A percentile compares a stretch with the other conserved stretches of the same genome.
Evolutionary conservation across 345 rosid species (phyloP).

Genomic region (Passiflora organensis): DNA sequence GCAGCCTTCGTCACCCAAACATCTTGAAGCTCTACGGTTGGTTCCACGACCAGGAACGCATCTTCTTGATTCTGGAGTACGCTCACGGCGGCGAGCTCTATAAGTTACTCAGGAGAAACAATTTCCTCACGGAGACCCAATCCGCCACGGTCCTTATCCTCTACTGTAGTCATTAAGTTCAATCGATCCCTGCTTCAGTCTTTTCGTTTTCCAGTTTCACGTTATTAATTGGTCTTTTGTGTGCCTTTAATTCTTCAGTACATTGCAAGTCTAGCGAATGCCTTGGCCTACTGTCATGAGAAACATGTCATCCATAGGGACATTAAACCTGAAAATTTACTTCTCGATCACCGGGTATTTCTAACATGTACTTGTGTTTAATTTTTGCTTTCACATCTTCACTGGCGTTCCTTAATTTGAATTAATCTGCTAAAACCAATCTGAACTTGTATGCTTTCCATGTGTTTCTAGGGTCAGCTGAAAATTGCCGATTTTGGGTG

Average conservation of each 20-base stretch:
- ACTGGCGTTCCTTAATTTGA: not conserved
- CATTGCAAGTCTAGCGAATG: slow-evolving; percentile 80
- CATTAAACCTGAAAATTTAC: slow-evolving; percentile 90
- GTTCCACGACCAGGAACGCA: slow-evolving; percentile 64
- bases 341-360: slow-evolving; percentile 91
- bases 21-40: slow-evolving; percentile 71
- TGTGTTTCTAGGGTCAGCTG: slow-evolving; percentile 57
- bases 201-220: no score
- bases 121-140: slow-evolving; percentile 55
- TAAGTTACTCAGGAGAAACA: slow-evolving; percentile 30
- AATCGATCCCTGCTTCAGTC: no score
- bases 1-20: slow-evolving; percentile 56
- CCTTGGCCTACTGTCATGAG: slow-evolving; percentile 83
- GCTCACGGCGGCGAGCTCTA: slow-evolving; percentile 45
- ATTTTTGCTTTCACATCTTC: not conserved
- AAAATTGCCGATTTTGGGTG: slow-evolving; percentile 96
- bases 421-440: not conserved
- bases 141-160: slow-evolving; percentile 67
- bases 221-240: no score
- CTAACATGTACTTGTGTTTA: not conserved
- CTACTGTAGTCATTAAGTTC: no score
- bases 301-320: slow-evolving; percentile 96
- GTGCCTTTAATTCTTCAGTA: slow-evolving; percentile 39
- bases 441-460: not conserved
- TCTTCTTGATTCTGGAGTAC: slow-evolving; percentile 89